Evolutionary conservation across 108 stramenopile species (phyloP).

Genomic region (Aureococcus anophagefferens): DNA sequence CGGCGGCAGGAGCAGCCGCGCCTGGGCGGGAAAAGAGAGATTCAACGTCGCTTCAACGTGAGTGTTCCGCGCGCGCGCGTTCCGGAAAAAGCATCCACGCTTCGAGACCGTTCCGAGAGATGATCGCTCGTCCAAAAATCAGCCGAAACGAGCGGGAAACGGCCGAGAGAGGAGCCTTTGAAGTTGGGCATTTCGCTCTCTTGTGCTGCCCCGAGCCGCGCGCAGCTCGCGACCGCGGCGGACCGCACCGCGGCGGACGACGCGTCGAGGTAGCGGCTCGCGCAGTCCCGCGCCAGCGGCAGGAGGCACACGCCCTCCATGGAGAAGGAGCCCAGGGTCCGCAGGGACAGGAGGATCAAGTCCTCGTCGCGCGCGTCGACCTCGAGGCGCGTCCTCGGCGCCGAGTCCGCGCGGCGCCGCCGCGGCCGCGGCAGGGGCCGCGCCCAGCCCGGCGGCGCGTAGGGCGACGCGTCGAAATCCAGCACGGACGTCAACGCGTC

Average conservation of each 20-base stretch:
- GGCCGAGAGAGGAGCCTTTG: too few relatives aligned
- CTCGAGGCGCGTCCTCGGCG: neutral
- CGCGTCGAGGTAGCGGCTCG: conserved; percentile 58
- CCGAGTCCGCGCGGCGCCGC: too few relatives aligned
- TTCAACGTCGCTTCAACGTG: too few relatives aligned
- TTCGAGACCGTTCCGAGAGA: too few relatives aligned
- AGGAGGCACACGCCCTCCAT: conserved; percentile 46
- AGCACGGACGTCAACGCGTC: conserved; percentile 69
- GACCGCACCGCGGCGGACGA: conserved; percentile 61
- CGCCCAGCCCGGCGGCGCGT: neutral
- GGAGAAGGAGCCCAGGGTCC: conserved; percentile 67
- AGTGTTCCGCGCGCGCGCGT: too few relatives aligned
- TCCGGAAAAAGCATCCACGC: too few relatives aligned
- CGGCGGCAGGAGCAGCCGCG: conserved; percentile 56
- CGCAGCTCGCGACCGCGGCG: conserved; percentile 70
- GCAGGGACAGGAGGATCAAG: conserved; percentile 63
- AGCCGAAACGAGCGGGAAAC: too few relatives aligned
- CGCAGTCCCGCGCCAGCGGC: conserved; percentile 71
- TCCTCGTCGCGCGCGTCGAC: conserved; percentile 27
- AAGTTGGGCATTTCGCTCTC: too few relatives aligned
- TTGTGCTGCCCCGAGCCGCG: too few relatives aligned
- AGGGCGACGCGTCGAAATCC: conserved; percentile 42
- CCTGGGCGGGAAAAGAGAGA: too few relatives aligned
- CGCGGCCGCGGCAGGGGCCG: conserved; percentile 9
- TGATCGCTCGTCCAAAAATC: too few relatives aligned